Base-by-base conservation (phyloP, 2,329 filamentous ascomycete species). In the Penicillium hordei region DNA sequence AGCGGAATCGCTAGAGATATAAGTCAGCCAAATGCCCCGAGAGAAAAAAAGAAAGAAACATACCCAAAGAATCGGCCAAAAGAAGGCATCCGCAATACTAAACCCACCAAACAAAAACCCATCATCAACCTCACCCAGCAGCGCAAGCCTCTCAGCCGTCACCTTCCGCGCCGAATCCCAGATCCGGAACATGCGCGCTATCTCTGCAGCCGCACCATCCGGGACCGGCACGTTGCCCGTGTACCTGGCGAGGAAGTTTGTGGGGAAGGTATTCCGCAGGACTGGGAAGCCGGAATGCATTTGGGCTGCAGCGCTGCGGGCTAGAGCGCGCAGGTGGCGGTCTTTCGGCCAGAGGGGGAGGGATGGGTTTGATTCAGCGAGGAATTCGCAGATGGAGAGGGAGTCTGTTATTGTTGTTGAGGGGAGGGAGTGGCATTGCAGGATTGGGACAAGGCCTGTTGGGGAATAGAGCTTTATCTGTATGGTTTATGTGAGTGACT, bases 21-120 rank as follows among this genome's bases (percentile, higher is more conserved):
- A 8, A 42, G 15, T 25, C 13, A 21, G 21, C 27, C 44, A 36
- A 36, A 19, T 3, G 27, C 4, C 12, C 21, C 1, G 2, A 42
- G 15, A 34, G 7, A 17, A 13, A 8, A 15, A 34, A 21, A 39
- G 4, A 36, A 55, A 23, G 48, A 40, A 39, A 45, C 23, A 7
- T 59, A 75, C 73, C 73, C 72, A 75, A 56, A 76, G 65, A 39
- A 75, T 63, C 2, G 72, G 73, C 74, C 73, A 75, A 52, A 70
- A 76, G 48, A 75, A 74, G 0, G 73, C 66, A 70, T 76, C 74
- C 6, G 68, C 73, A 58, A 75, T 75, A 43, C 72, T 69, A 59
- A 76, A 76, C 21, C 58, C 59, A 1, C 74, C 73, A 63, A 70
- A 76, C 61, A 75, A 59, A 57, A 74, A 75, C 1, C 69, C 68